A percentile compares a stretch with the other conserved stretches of the same genome.
These are phyloP conservation scores for Globisporangium paroecandrum DNA, from an alignment of 352 stramenopile genomes.

Conservation along the genomic window DNA sequence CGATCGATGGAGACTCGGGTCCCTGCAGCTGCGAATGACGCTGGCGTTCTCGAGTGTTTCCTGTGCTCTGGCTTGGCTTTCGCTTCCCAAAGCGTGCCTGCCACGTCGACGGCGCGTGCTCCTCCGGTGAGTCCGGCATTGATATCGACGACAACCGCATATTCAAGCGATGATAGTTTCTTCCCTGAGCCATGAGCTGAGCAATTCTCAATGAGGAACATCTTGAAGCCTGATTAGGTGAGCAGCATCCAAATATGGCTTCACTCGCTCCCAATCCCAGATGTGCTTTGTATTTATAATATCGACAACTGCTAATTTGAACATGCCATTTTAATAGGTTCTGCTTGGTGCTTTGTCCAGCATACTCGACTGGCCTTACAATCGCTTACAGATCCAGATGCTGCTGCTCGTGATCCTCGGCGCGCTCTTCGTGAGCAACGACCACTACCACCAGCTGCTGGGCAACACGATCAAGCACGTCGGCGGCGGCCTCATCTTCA, in stretches of 20 bases:
- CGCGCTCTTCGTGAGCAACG: slow-evolving; percentile 40
- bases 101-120: slow-evolving; percentile 41
- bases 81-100: slow-evolving; percentile 54
- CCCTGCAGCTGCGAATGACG: not conserved
- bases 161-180: not conserved
- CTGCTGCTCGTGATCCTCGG: slow-evolving; percentile 52
- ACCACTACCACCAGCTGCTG: slow-evolving; percentile 63
- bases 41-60: not conserved
- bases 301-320: not conserved
- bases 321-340: not conserved
- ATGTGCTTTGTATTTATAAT: not conserved
- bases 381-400: slow-evolving; percentile 36
- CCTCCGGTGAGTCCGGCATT: not conserved
- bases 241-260: not conserved
- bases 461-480: slow-evolving; percentile 48
- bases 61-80: not conserved
- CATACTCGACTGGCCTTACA: not conserved
- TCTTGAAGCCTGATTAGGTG: not conserved
- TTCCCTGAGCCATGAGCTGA: not conserved
- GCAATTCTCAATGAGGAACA: not conserved
- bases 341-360: not conserved
- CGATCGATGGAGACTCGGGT: slow-evolving; percentile 29
- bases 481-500: slow-evolving; percentile 67
- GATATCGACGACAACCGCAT: not conserved
- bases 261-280: no score